Base-by-base conservation (phyloP, 140 eudicot species). In the Ambrosia hybrid region DNA sequence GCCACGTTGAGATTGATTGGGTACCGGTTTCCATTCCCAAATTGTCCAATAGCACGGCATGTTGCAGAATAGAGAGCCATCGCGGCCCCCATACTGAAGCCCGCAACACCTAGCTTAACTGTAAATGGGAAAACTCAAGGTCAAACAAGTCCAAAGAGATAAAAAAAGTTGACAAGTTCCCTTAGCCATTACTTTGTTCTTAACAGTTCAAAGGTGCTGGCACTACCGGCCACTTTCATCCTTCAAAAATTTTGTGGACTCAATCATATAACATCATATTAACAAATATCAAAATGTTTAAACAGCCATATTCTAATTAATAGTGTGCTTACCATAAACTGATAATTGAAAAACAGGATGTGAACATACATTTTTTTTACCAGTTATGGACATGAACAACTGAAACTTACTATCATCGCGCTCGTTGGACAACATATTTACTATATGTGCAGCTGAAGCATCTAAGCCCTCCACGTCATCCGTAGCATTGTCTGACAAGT, bases 21-120 rank as follows among this genome's bases (percentile, higher is more conserved):
- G 62, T 92, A 92, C 16, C 84, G 79, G 57, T 78, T 82, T 34
- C 95, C 86, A 65, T 89, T 89, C 14, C 86, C 83, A 65, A 81
- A 92, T 65, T 83, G 87, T 15, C 96, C 85, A 1, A 76, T 73
- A 34, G 78, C 88, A 74, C 82, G 89, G 68, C 98, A 89, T 69
- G 85, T 81, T 16, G 89, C 96, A 8, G 89, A 92, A 81, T 92
- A 89, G 60, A 92, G 92, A 64, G 98, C 95, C 73, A 84, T 82
- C 26, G 98, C 88, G 39, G 92, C 92, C 34, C 98, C 98, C 91
- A 89, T 92, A 67, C 88, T 92, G 71, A 92, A 92, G 65, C 98
- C 98, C 38, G 96, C 98, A 65, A 92, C 79, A 51, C 96, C 96
- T 46, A 92, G 87, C 70, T 83, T 89, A 59, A 92, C 98, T 92